phyloP scores from a whole-genome alignment of 495 filamentous ascomycete species.

The Daldinia decipiens region DNA sequence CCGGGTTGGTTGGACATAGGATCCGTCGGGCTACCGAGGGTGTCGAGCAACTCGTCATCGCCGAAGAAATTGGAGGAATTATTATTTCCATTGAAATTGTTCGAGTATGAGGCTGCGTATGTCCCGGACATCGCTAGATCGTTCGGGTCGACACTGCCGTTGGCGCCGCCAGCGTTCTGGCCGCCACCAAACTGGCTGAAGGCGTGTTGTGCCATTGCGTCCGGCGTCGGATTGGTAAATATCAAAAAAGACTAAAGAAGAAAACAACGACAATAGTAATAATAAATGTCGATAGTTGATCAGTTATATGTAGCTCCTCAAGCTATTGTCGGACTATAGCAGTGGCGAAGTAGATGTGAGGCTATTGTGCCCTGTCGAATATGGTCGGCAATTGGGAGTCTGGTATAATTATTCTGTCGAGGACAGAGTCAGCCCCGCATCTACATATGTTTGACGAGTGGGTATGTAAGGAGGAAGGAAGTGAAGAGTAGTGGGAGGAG shows the following conservation, averaged over 20 bases:
- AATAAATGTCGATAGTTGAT: neutral
- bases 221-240: constrained; percentile 22
- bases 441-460: constrained; percentile 33
- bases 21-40: constrained; percentile 60
- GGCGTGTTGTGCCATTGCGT: constrained; percentile 66
- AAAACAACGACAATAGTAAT: neutral
- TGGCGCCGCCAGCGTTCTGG: constrained; percentile 64
- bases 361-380: neutral
- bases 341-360: neutral
- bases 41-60: constrained; percentile 73
- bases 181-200: constrained; percentile 72
- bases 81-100: constrained; percentile 55
- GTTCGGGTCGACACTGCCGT: constrained; percentile 81
- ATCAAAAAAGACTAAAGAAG: constrained; percentile 9
- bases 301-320: neutral
- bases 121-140: constrained; percentile 75
- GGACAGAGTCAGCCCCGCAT: constrained; percentile 48
- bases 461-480: constrained; percentile 26
- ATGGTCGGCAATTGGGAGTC: constrained; percentile 12
- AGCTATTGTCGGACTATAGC: neutral
- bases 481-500: constrained; percentile 26
- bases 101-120: constrained; percentile 53
- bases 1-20: constrained; percentile 52
- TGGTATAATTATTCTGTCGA: constrained; percentile 40
- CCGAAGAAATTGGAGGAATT: constrained; percentile 58